Percentiles rank a stretch among this genome's conserved stretches.
Conservation (phyloP, 257 asterid genomes). For the Petrea volubilis region DNA sequence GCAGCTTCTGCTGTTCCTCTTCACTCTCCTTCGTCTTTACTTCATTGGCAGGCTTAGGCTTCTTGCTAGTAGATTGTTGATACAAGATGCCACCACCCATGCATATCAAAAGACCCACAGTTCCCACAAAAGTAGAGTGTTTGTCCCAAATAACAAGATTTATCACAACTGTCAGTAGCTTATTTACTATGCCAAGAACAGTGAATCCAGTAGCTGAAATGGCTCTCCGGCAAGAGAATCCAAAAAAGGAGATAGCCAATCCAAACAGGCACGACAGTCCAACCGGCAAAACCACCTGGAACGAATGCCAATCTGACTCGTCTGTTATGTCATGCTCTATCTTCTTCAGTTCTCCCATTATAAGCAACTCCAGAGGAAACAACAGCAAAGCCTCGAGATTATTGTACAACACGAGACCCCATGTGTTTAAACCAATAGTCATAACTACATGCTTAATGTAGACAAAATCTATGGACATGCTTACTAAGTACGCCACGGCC, state of each 20-base stretch:
- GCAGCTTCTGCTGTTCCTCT: slow-evolving; percentile 75
- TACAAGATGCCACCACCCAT: slow-evolving; percentile 89
- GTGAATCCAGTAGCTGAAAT: slow-evolving; percentile 97
- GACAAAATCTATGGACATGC: slow-evolving; percentile 96
- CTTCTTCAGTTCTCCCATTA: slow-evolving; percentile 95
- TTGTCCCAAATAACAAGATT: slow-evolving; percentile 90
- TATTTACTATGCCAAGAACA: slow-evolving; percentile 94
- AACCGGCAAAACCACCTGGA: slow-evolving; percentile 78
- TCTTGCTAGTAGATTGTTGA: slow-evolving; percentile 75
- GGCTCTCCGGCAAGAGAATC: slow-evolving; percentile 90
- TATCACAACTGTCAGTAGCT: slow-evolving; percentile 85
- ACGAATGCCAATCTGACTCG: slow-evolving; percentile 75
- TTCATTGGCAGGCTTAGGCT: slow-evolving; percentile 47
- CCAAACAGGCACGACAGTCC: slow-evolving; percentile 90
- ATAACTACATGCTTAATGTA: slow-evolving; percentile 94
- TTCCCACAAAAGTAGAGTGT: slow-evolving; percentile 82
- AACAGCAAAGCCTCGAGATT: slow-evolving; percentile 90
- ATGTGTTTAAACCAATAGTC: slow-evolving; percentile 90
- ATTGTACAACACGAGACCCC: slow-evolving; percentile 95
- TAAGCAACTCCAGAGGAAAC: slow-evolving; percentile 86
- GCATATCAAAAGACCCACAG: slow-evolving; percentile 86
- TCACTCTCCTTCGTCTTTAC: slow-evolving; percentile 45
- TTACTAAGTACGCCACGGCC: slow-evolving; percentile 86
- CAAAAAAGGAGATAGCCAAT: slow-evolving; percentile 87
- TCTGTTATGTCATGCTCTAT: slow-evolving; percentile 70